Percentiles rank a stretch among this genome's conserved stretches.
Conservation (phyloP, 371 early-diverging fungal species). For the Globomyces sp. region DNA sequence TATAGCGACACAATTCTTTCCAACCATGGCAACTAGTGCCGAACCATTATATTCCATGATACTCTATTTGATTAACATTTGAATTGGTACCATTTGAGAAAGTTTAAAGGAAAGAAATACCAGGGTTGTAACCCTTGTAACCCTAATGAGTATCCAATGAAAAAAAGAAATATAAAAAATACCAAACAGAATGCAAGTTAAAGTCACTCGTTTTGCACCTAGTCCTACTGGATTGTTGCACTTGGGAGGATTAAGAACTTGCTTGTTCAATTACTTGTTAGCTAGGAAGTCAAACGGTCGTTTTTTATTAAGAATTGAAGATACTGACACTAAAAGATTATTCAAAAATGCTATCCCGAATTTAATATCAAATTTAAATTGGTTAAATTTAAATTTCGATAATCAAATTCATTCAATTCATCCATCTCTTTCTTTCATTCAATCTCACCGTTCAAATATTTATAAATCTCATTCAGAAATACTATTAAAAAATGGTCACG, state of each 20-base stretch:
- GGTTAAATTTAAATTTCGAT: constrained; percentile 79
- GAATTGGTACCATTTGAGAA: constrained; percentile 14
- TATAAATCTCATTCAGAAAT: constrained; percentile 67
- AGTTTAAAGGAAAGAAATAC: constrained; percentile 5
- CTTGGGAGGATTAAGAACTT: constrained; percentile 91
- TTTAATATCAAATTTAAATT: constrained; percentile 63
- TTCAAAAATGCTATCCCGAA: constrained; percentile 76
- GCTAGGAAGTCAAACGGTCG: constrained; percentile 71
- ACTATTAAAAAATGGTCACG: constrained; percentile 72
- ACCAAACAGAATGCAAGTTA: not conserved
- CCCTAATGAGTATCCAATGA: not conserved
- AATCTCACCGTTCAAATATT: constrained; percentile 74
- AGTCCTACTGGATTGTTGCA: constrained; percentile 93
- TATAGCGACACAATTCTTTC: constrained; percentile 98
- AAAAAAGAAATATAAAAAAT: constrained; percentile 1
- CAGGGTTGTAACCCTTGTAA: constrained; percentile 11
- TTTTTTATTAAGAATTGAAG: constrained; percentile 90
- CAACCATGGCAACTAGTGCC: constrained; percentile 97
- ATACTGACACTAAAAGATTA: constrained; percentile 85
- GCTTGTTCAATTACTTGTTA: constrained; percentile 86
- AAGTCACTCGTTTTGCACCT: constrained; percentile 77
- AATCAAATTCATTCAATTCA: constrained; percentile 25
- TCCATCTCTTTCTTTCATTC: not conserved
- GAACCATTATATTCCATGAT: constrained; percentile 83
- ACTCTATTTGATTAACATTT: constrained; percentile 1